Percentiles rank a stretch among this genome's conserved stretches.
phyloP scores from a whole-genome alignment of 139 green algal genomes.

The Chlamydomonas incerta region DNA sequence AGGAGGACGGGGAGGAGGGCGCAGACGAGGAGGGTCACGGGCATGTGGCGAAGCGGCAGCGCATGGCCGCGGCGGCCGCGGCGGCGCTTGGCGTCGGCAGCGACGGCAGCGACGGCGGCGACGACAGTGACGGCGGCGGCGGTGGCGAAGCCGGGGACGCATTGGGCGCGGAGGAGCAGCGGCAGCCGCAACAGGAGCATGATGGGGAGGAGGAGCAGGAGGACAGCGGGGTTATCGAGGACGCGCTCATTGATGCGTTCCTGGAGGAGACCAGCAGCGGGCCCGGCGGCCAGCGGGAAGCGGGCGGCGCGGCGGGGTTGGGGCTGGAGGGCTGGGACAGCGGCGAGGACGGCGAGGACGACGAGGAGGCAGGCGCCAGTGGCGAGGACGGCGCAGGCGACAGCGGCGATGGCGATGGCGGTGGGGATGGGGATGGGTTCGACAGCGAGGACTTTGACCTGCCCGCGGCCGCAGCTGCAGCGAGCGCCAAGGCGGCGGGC shows the following conservation, averaged over 20 bases:
- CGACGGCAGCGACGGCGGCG: neutral
- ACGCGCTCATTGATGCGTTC: slow-evolving; percentile 1
- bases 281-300: neutral
- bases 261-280: neutral
- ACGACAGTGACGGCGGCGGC: neutral
- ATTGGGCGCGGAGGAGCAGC: neutral
- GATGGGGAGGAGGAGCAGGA: neutral
- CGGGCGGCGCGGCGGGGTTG: neutral
- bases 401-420: neutral
- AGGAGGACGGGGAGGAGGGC: neutral
- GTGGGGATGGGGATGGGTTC: neutral
- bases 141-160: neutral
- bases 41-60: no score
- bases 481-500: no score
- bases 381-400: neutral
- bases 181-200: neutral
- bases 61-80: neutral
- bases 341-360: neutral
- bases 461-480: neutral
- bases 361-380: neutral
- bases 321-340: neutral
- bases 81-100: neutral
- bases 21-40: neutral
- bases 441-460: slow-evolving; percentile 30
- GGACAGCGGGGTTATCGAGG: slow-evolving; percentile 39